A percentile compares a stretch with the other conserved stretches of the same genome.
Conservation (phyloP, 2,329 filamentous ascomycete species). For the Pyricularia sp. region DNA sequence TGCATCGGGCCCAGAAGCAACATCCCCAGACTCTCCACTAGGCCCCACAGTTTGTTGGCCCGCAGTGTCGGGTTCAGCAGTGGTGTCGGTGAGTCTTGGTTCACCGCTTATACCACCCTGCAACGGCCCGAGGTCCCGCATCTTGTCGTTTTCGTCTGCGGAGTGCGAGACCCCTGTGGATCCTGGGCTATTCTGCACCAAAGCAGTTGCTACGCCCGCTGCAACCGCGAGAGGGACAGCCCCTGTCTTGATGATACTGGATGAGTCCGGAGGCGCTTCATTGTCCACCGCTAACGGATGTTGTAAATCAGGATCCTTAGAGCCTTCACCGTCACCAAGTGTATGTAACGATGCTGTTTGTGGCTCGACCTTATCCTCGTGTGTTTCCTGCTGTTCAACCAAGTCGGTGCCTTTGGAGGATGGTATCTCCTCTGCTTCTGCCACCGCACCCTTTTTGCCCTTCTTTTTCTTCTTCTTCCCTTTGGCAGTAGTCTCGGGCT, state of each 20-base stretch:
- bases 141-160: neutral
- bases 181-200: neutral
- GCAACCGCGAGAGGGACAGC: neutral
- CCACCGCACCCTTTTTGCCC: neutral
- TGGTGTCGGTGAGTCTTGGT: neutral
- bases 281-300: neutral
- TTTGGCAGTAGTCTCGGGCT: neutral
- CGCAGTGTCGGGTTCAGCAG: neutral
- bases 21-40: constrained; percentile 9
- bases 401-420: neutral
- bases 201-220: neutral
- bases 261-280: neutral
- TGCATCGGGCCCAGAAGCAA: constrained; percentile 11
- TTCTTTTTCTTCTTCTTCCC: constrained; percentile 1
- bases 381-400: neutral
- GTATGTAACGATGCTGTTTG: neutral
- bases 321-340: neutral
- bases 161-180: neutral
- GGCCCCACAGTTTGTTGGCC: constrained; percentile 7
- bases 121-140: neutral
- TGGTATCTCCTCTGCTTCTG: neutral
- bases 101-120: neutral
- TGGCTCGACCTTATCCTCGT: neutral
- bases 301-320: neutral
- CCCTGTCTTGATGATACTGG: neutral